Evolutionary conservation across 1,284 basidiomycete species (phyloP), one percentile per base, ranked within the genome.

Genomic region (Cutaneotrichosporon sp.): DNA sequence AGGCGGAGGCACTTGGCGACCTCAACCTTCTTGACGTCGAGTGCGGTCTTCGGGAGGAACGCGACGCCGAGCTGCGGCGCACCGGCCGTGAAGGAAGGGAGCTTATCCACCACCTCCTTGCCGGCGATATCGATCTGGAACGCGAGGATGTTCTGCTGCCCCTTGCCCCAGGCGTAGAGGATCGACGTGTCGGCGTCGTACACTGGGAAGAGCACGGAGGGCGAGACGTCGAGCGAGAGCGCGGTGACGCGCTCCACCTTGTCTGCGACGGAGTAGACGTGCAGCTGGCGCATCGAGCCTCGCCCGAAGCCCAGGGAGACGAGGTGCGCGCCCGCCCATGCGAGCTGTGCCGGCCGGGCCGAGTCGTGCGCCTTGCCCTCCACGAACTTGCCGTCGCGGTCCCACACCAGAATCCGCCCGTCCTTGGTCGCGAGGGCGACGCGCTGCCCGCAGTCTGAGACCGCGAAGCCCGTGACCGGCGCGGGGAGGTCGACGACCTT

Each of bases 111-210:
- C 10, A 64, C 68, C 58, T 72, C 73, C 11, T 59, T 60, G 8
- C 38, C 49, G 24, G 68, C 59, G 4, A 72, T 68, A 36, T 77
- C 65, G n/a, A 82, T 60, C 60, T 81, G 79, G 65, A 73, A 82
- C 0, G 78, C 72, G 45, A 77, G 72, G 55, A 82, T 79, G 10
- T 76, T 75, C 4, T 80, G 67, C 59, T 82, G 82, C 24, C 82
- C 82, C 64, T 82, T 80, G 31, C 80, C 76, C 77, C 81, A 82
- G 6, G 80, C 69, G 56, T 78, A 78, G 16, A 82, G 70, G 36
- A 83, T 80, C 7, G 65, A 63, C 1, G 81, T 83, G 66, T 83
- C 82, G 25, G 75, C 64, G 64, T 83, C 82, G 62, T 74, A 81
- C 45, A 70, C 69, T 0, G 81, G 81, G 70, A 81, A 82, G 9